These are phyloP conservation scores for Yamagishiella unicocca DNA, from an alignment of 139 green algal species.

Conservation along the genomic window DNA sequence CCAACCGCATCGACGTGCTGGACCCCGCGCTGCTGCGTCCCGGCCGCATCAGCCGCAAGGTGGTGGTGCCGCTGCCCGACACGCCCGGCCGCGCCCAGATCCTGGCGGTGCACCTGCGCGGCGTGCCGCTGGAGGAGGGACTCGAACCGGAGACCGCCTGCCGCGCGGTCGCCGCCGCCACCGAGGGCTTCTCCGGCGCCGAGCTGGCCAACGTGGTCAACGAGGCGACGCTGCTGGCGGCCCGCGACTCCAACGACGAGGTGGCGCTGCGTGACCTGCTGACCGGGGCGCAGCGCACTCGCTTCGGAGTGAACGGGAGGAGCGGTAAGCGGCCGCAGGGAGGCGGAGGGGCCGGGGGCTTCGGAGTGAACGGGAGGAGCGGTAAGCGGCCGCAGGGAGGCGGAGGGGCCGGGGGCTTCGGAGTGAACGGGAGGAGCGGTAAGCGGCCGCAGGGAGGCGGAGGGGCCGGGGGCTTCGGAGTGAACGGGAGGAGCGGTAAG, in stretches of 20 bases:
- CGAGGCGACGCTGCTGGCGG: conserved; percentile 90
- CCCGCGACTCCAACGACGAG: conserved; percentile 60
- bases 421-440: not conserved
- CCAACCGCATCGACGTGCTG: conserved; percentile 90
- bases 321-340: not conserved
- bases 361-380: not conserved
- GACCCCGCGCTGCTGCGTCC: conserved; percentile 91
- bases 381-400: not conserved
- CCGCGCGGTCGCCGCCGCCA: conserved; percentile 50
- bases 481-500: not conserved
- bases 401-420: no score
- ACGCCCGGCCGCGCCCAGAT: conserved; percentile 78
- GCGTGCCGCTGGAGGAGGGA: conserved; percentile 15
- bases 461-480: no score
- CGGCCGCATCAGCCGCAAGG: conserved; percentile 74
- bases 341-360: not conserved
- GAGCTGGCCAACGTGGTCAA: conserved; percentile 97
- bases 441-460: not conserved
- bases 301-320: conserved; percentile 48
- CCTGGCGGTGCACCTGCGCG: conserved; percentile 83
- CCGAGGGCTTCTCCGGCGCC: conserved; percentile 75
- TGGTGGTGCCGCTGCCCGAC: conserved; percentile 87
- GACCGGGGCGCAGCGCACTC: conserved; percentile 75
- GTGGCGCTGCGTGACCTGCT: conserved; percentile 82
- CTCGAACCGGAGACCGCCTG: conserved; percentile 27